A percentile compares a stretch with the other conserved stretches of the same genome.
Evolutionary conservation across 139 green algal genomes (phyloP).

Genomic region (Penium margaritaceum): DNA sequence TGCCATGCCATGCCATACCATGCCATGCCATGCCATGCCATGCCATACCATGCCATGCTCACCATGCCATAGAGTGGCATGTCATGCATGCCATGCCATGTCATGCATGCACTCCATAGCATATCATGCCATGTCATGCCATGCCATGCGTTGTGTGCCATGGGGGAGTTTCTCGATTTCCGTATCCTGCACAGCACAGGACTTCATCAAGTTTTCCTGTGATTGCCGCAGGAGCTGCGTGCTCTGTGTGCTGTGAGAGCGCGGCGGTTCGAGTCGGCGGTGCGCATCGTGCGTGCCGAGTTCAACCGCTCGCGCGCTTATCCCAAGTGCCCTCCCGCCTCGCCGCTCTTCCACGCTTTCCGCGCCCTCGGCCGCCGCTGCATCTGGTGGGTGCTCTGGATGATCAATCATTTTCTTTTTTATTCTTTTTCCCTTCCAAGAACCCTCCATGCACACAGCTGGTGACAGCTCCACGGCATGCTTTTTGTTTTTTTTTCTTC

Average conservation of each 20-base stretch:
- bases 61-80: neutral
- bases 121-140: neutral
- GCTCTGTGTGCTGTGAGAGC: conserved; percentile 24
- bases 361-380: conserved; percentile 27
- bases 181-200: too few relatives aligned
- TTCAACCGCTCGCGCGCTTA: conserved; percentile 35
- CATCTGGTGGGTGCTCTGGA: conserved; percentile 17
- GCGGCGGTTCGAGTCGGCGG: conserved; percentile 19
- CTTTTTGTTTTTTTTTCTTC: too few relatives aligned
- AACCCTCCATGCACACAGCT: too few relatives aligned
- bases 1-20: too few relatives aligned
- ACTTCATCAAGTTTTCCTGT: neutral
- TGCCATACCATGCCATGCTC: too few relatives aligned
- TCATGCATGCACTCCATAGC: neutral
- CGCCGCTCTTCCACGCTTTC: conserved; percentile 32
- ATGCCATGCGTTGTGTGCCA: neutral
- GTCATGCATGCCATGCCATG: neutral
- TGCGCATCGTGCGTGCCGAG: conserved; percentile 35
- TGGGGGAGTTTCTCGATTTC: neutral
- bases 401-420: neutral
- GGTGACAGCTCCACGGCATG: too few relatives aligned
- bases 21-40: too few relatives aligned
- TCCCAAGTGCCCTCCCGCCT: conserved; percentile 28
- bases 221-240: conserved; percentile 30
- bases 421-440: neutral